Evolutionary conservation across 108 stramenopile species (phyloP), one percentile per base, ranked within the genome.

Genomic region (Pseudonitzschia pungens): DNA sequence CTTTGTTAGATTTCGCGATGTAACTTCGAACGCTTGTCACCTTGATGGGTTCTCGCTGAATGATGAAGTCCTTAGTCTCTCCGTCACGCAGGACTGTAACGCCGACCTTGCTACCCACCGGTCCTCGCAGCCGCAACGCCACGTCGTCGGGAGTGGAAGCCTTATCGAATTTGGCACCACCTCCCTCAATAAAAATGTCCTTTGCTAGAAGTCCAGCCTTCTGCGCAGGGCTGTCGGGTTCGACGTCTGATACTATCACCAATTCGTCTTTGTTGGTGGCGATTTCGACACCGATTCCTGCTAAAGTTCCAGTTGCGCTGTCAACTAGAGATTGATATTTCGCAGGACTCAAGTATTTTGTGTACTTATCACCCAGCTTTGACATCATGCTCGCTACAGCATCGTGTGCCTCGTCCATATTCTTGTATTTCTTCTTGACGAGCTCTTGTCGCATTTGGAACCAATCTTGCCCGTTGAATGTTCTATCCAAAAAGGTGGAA

Each of bases 391-490:
- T 53, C 11, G 85, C 70, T 44, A 92, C 86, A 29, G 85, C 84
- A 11, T 58, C 75, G 33, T 80, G 81, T 21, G 91, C 91, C 80
- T 95, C 87, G 0, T 84, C 85, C 81, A 95, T 88, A 54, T 65
- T 79, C 36, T 91, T 87, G 81, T 94, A 88, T 68, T 92, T 85
- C 71, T 69, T 74, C 69, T 87, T 82, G 42, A 98, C 70, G 3
- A 78, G 76, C 18, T 86, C 73, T 71, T 96, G 89, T 11, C 97
- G 81, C 59, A 94, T 36, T 55, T 92, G 69, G 75, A 95, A 96
- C 98, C 98, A 98, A 76, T 97, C 88, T 75, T 94, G 87, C 15
- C 83, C 80, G 60, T 97, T 96, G 86, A 97, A 98, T 16, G 96
- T 98, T 8, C 95, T 90, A 76, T 98, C 98, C 28, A 94, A 69